These are phyloP conservation scores for Melampsora larici-populina DNA, from an alignment of 1,284 basidiomycete genomes.

Conservation along the genomic window DNA sequence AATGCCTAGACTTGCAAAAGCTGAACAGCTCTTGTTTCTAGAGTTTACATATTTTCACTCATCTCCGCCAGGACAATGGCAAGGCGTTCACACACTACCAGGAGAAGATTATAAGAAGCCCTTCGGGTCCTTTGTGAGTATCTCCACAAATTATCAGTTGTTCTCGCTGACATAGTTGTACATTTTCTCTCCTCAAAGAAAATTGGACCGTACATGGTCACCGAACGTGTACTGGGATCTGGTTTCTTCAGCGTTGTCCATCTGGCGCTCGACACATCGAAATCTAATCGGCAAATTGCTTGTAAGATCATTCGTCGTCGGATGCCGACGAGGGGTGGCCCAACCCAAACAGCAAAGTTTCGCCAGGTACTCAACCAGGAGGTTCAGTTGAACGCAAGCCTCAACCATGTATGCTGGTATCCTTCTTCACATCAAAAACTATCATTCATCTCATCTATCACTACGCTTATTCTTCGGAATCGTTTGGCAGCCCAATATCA, in stretches of 20 bases:
- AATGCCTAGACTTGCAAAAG: not conserved
- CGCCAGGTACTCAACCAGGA: constrained; percentile 26
- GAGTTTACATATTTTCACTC: constrained; percentile 39
- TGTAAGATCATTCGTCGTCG: constrained; percentile 34
- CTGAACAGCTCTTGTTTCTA: not conserved
- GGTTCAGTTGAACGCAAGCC: constrained; percentile 37
- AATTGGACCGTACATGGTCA: constrained; percentile 30
- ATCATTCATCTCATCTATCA: not conserved
- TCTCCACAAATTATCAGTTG: not conserved
- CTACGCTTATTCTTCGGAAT: not conserved
- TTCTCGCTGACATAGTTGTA: not conserved
- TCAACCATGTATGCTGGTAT: constrained; percentile 33
- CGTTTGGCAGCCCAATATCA: constrained; percentile 32
- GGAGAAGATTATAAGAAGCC: not conserved
- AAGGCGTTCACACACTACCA: not conserved
- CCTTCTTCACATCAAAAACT: not conserved
- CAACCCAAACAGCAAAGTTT: constrained; percentile 15
- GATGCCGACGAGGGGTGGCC: constrained; percentile 1
- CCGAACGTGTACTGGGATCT: constrained; percentile 33
- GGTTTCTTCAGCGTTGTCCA: constrained; percentile 43
- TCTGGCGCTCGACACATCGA: constrained; percentile 16
- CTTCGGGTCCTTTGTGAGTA: not conserved
- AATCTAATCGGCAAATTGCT: constrained; percentile 27
- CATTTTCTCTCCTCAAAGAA: not conserved
- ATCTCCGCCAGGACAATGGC: constrained; percentile 13